Percentiles rank a stretch among this genome's conserved stretches.
Evolutionary conservation across 805 yeast genomes (phyloP).

Genomic region (Cyberlindnera japonica): DNA sequence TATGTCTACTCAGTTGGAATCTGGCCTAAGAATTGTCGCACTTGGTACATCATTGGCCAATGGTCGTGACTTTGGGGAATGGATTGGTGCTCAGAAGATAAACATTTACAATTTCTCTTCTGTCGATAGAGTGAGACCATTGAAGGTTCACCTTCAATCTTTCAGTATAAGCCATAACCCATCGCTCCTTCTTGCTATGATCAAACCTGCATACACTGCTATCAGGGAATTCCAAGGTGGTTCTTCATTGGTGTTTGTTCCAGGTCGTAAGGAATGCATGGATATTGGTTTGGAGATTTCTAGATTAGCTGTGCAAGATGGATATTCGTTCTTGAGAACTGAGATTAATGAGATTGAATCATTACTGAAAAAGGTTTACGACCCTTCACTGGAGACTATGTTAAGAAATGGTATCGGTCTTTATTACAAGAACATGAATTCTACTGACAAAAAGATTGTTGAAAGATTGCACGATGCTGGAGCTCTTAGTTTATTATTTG

Average conservation of each 20-base stretch:
- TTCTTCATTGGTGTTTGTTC: conserved; percentile 51
- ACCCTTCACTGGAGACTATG: conserved; percentile 40
- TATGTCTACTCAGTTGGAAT: conserved; percentile 62
- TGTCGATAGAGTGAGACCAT: conserved; percentile 48
- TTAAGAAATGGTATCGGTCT: conserved; percentile 62
- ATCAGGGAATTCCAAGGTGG: conserved; percentile 32
- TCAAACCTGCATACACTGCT: conserved; percentile 45
- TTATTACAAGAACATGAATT: conserved; percentile 53
- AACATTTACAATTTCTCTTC: conserved; percentile 71
- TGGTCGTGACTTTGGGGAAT: conserved; percentile 74
- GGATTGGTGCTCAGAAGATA: conserved; percentile 71
- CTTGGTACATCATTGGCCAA: conserved; percentile 68
- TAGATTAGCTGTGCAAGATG: conserved; percentile 35
- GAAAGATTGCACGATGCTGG: conserved; percentile 49
- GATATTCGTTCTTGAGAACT: conserved; percentile 36
- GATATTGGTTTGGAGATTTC: conserved; percentile 47
- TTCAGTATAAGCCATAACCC: conserved; percentile 46
- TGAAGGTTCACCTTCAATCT: conserved; percentile 55
- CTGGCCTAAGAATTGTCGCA: conserved; percentile 58
- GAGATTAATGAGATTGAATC: conserved; percentile 38
- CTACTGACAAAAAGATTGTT: conserved; percentile 51
- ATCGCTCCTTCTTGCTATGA: conserved; percentile 48
- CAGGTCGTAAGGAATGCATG: conserved; percentile 50
- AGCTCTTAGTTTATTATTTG: conserved; percentile 53
- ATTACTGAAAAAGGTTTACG: conserved; percentile 43